Conservation (phyloP, 805 yeast species). For the Barnettozyma sp. region DNA sequence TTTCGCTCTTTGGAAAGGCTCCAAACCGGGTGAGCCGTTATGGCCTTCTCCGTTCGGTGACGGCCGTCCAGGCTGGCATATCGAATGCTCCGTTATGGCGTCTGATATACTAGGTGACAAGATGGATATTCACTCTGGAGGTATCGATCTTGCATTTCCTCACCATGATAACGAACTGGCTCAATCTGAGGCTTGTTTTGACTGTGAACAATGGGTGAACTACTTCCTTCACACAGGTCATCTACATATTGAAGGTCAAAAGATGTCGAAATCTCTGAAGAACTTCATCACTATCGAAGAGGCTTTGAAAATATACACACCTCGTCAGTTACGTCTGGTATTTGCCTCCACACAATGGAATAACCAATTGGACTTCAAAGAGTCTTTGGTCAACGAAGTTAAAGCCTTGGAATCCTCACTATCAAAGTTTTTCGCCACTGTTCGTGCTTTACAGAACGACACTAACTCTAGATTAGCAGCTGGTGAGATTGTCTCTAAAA, state of each 20-base stretch:
- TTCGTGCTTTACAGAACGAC: slow-evolving; percentile 76
- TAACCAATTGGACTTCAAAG: slow-evolving; percentile 86
- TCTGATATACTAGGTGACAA: slow-evolving; percentile 73
- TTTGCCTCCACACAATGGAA: slow-evolving; percentile 94
- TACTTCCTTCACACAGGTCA: slow-evolving; percentile 97
- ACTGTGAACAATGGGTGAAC: slow-evolving; percentile 91
- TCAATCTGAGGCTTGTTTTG: slow-evolving; percentile 89
- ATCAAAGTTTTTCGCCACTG: slow-evolving; percentile 77
- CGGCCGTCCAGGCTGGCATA: slow-evolving; percentile 99
- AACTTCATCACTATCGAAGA: slow-evolving; percentile 93
- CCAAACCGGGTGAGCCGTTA: slow-evolving; percentile 94
- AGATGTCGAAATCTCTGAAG: slow-evolving; percentile 92
- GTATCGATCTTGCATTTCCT: slow-evolving; percentile 95
- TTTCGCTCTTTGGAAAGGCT: slow-evolving; percentile 94
- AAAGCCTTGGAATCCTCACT: slow-evolving; percentile 66
- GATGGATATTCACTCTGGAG: slow-evolving; percentile 96
- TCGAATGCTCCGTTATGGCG: slow-evolving; percentile 99
- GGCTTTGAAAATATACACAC: slow-evolving; percentile 61
- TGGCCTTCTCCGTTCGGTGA: slow-evolving; percentile 96
- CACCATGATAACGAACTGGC: slow-evolving; percentile 99
- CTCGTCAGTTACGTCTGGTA: slow-evolving; percentile 84
- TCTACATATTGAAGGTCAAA: slow-evolving; percentile 96
- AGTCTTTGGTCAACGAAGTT: slow-evolving; percentile 68
- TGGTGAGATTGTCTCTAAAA: slow-evolving; percentile 55
- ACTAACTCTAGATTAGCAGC: slow-evolving; percentile 41